Percentiles rank a stretch among this genome's conserved stretches.
Evolutionary conservation across 1,139 yeast species (phyloP).

Genomic region (Candida smagusa): DNA sequence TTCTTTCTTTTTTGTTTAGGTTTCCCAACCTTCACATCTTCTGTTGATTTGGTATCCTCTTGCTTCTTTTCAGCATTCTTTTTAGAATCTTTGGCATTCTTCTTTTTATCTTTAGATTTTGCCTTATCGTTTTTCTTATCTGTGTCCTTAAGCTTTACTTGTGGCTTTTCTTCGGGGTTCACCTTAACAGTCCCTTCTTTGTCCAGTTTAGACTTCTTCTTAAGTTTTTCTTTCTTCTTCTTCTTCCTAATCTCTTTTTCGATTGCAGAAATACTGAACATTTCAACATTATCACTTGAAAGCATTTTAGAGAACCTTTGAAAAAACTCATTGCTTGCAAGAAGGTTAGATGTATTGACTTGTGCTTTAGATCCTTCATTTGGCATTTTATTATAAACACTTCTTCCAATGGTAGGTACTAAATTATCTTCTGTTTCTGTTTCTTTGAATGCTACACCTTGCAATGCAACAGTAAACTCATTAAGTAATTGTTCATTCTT

Average conservation of each 20-base stretch:
- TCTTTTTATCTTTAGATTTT: too few species aligned
- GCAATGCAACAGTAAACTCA: constrained; percentile 14
- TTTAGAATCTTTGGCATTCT: too few species aligned
- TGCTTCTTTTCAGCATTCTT: too few species aligned
- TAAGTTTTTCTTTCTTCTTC: too few species aligned
- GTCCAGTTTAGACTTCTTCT: too few species aligned
- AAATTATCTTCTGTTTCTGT: constrained; percentile 20
- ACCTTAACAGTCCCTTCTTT: too few species aligned
- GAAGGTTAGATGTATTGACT: neutral
- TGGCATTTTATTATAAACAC: constrained; percentile 25
- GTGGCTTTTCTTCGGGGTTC: too few species aligned
- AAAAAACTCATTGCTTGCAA: constrained; percentile 10
- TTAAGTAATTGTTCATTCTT: constrained; percentile 11
- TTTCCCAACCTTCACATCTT: too few species aligned
- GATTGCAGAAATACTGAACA: constrained; percentile 9
- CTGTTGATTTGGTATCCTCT: too few species aligned
- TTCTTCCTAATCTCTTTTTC: constrained; percentile 9
- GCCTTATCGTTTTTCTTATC: too few species aligned
- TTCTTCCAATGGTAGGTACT: constrained; percentile 23
- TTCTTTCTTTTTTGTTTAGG: too few species aligned
- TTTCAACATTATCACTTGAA: constrained; percentile 13
- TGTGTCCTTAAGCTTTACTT: too few species aligned
- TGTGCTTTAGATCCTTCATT: constrained; percentile 3
- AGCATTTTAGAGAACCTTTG: constrained; percentile 13
- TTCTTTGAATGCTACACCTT: constrained; percentile 21